A percentile compares a stretch with the other conserved stretches of the same genome.
These are phyloP conservation scores for Clonostachys rosea DNA, from an alignment of 2,329 filamentous ascomycete genomes.

Conservation along the genomic window DNA sequence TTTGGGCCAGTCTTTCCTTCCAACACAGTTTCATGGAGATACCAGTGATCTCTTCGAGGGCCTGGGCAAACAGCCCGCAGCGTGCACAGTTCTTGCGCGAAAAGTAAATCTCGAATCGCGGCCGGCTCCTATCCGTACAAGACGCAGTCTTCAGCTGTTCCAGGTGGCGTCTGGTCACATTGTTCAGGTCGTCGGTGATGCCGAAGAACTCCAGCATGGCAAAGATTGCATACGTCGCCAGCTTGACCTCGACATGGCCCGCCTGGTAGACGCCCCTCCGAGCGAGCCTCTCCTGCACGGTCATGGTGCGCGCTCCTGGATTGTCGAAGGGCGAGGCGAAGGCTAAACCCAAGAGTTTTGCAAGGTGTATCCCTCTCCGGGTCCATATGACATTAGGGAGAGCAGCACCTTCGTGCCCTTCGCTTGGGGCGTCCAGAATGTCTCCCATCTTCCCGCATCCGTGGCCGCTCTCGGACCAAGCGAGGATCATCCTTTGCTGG, in stretches of 20 bases:
- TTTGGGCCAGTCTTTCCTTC: conserved; percentile 16
- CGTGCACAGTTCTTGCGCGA: conserved; percentile 22
- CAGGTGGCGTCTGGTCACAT: conserved; percentile 12
- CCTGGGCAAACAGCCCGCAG: conserved; percentile 16
- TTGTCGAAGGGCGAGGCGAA: conserved; percentile 21
- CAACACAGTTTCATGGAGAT: conserved; percentile 16
- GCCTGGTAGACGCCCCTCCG: conserved; percentile 19
- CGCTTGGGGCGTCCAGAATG: conserved; percentile 11
- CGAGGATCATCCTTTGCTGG: conserved; percentile 15
- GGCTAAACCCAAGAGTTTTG: conserved; percentile 16
- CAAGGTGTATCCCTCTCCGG: conserved; percentile 17
- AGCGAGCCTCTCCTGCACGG: not conserved
- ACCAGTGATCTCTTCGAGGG: conserved; percentile 17
- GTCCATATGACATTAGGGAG: conserved; percentile 25
- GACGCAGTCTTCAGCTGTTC: conserved; percentile 8
- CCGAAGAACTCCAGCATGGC: conserved; percentile 15
- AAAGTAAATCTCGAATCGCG: conserved; percentile 24
- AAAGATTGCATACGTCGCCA: conserved; percentile 23
- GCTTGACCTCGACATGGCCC: conserved; percentile 32
- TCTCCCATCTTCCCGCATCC: conserved; percentile 19
- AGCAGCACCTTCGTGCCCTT: conserved; percentile 3
- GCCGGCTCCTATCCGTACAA: conserved; percentile 17
- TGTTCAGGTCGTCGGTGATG: conserved; percentile 12
- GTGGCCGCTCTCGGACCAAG: conserved; percentile 26
- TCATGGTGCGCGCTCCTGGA: not conserved